Evolutionary conservation across 2,329 filamentous ascomycete genomes (phyloP).

Genomic region (Chaetomiaceae sp.): DNA sequence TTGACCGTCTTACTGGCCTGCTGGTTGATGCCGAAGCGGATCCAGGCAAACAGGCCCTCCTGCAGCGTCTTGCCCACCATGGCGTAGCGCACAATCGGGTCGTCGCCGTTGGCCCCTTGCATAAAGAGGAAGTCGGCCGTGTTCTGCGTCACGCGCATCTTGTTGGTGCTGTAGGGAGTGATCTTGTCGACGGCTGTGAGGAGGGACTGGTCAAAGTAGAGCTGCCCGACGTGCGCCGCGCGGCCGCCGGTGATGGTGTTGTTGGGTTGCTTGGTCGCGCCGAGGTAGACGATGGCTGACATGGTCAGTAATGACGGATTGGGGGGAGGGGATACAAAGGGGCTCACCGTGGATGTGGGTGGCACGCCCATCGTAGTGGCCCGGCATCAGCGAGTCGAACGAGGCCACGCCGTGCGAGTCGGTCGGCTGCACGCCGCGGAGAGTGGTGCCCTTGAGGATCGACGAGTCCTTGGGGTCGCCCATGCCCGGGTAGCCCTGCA

Average conservation of each 20-base stretch:
- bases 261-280: conserved; percentile 41
- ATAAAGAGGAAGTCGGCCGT: conserved; percentile 28
- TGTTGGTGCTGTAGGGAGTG: conserved; percentile 29
- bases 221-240: conserved; percentile 29
- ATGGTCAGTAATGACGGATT: background rate
- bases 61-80: conserved; percentile 25
- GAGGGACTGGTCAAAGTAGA: conserved; percentile 31
- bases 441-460: conserved; percentile 40
- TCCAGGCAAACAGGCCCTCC: conserved; percentile 31
- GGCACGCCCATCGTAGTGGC: conserved; percentile 44
- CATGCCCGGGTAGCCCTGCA: conserved; percentile 33
- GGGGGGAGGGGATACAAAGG: background rate
- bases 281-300: conserved; percentile 28
- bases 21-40: conserved; percentile 31
- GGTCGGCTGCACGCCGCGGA: conserved; percentile 39
- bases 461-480: conserved; percentile 35
- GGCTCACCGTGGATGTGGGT: conserved; percentile 42
- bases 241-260: conserved; percentile 28
- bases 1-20: conserved; percentile 23
- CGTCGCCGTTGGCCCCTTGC: conserved; percentile 29
- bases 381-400: conserved; percentile 41
- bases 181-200: conserved; percentile 23
- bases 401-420: conserved; percentile 37
- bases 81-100: conserved; percentile 30
- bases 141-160: conserved; percentile 25